Percentiles rank a stretch among this genome's conserved stretches.
phyloP scores from a whole-genome alignment of 2,329 filamentous ascomycete species.

The Colletotrichum sansevieriae region DNA sequence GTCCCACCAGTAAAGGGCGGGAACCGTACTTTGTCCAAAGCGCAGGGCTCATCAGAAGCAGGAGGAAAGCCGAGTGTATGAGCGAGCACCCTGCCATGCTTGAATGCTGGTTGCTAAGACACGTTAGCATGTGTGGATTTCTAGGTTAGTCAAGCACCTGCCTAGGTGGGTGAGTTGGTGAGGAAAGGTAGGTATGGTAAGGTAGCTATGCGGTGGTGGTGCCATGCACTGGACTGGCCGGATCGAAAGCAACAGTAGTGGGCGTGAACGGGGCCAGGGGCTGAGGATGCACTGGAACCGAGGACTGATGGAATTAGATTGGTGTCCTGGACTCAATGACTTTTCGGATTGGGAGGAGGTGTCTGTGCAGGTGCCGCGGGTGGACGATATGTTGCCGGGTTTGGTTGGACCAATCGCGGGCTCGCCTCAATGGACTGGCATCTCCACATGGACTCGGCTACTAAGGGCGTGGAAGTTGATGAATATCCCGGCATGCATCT shows the following conservation, averaged over 20 bases:
- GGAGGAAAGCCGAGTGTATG: slow-evolving; percentile 5
- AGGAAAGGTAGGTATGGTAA: too few relatives aligned
- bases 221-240: slow-evolving; percentile 1
- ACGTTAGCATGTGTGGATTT: too few relatives aligned
- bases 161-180: too few relatives aligned
- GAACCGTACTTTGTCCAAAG: neutral
- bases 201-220: neutral
- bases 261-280: slow-evolving; percentile 16
- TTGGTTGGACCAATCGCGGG: slow-evolving; percentile 35
- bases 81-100: neutral
- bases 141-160: too few relatives aligned
- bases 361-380: neutral
- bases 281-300: slow-evolving; percentile 27
- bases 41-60: neutral
- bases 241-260: slow-evolving; percentile 9
- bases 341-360: too few relatives aligned
- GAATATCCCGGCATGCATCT: slow-evolving; percentile 8
- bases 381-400: neutral
- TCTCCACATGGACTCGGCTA: slow-evolving; percentile 25
- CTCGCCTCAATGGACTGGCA: slow-evolving; percentile 21
- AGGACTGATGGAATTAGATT: slow-evolving; percentile 24
- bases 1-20: slow-evolving; percentile 10
- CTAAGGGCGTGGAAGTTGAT: neutral
- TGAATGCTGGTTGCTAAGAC: too few relatives aligned
- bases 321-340: neutral